These are phyloP conservation scores for Takashimella tepidaria DNA, from an alignment of 1,284 basidiomycete species.

Conservation along the genomic window DNA sequence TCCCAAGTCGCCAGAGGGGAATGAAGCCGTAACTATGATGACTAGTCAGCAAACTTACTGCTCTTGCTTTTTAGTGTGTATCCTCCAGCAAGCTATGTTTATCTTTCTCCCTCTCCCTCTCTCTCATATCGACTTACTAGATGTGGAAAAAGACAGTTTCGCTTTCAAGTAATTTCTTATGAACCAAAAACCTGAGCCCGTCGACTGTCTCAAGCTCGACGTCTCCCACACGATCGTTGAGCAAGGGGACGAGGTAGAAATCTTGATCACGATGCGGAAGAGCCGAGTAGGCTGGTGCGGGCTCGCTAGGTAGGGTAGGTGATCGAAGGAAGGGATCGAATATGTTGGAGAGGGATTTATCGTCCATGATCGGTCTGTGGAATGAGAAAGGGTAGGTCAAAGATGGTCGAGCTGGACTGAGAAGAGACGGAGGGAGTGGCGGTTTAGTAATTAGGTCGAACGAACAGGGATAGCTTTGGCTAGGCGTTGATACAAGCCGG, in stretches of 20 bases:
- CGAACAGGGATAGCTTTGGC: no score
- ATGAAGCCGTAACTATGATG: constrained; percentile 36
- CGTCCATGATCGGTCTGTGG: constrained; percentile 2
- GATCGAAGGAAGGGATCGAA: neutral
- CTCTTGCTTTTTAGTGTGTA: no score
- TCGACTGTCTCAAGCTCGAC: constrained; percentile 37
- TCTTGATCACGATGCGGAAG: constrained; percentile 29
- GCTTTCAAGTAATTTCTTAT: constrained; percentile 29
- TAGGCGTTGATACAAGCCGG: no score
- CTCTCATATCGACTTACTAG: constrained; percentile 26
- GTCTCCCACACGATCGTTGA: constrained; percentile 28
- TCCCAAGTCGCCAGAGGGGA: constrained; percentile 30
- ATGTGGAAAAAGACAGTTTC: constrained; percentile 44
- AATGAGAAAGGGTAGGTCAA: neutral
- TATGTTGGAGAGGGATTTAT: neutral
- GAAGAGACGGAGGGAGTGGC: neutral
- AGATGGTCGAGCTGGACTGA: neutral
- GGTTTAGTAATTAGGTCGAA: neutral
- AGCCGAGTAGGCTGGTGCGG: constrained; percentile 35
- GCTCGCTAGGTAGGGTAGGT: constrained; percentile 18
- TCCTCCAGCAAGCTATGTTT: no score
- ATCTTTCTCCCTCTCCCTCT: neutral
- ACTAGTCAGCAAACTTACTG: neutral
- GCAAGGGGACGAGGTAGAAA: constrained; percentile 27
- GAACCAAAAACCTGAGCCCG: constrained; percentile 35